phyloP scores from a whole-genome alignment of 164 flowering plant genomes.

The Magnolia kwangsiensis region DNA sequence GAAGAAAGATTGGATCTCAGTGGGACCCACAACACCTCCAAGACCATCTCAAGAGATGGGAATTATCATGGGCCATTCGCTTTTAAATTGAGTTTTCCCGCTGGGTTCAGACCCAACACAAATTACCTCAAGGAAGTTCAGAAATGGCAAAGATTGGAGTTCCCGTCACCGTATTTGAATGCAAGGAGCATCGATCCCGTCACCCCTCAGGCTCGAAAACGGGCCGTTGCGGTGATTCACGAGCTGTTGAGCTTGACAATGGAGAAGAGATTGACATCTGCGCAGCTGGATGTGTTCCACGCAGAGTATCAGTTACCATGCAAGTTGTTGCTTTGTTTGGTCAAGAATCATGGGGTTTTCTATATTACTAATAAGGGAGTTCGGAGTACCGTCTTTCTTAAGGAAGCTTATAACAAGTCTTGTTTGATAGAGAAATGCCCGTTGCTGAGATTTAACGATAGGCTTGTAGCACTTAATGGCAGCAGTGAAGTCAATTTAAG shows the following conservation, averaged over 20 bases:
- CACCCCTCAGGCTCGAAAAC: constrained; percentile 72
- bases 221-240: constrained; percentile 87
- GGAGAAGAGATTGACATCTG: constrained; percentile 85
- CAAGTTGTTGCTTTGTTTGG: constrained; percentile 69
- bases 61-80: constrained; percentile 70
- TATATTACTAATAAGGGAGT: constrained; percentile 90
- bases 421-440: constrained; percentile 71
- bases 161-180: constrained; percentile 94
- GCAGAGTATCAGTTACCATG: constrained; percentile 66
- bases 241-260: constrained; percentile 85
- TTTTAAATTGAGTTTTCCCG: constrained; percentile 54
- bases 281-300: constrained; percentile 76
- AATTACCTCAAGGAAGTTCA: constrained; percentile 66
- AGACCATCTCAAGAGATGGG: constrained; percentile 66
- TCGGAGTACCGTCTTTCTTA: constrained; percentile 79
- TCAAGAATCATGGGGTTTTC: constrained; percentile 87
- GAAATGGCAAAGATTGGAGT: constrained; percentile 88
- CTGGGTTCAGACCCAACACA: constrained; percentile 81
- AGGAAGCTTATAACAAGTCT: constrained; percentile 81
- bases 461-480: constrained; percentile 64
- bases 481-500: constrained; percentile 35
- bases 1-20: constrained; percentile 49
- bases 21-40: constrained; percentile 16
- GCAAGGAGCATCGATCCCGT: constrained; percentile 66
- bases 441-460: constrained; percentile 52